These are phyloP conservation scores for Fraxinus albicans DNA, from an alignment of 305 asterid genomes.

Conservation along the genomic window DNA sequence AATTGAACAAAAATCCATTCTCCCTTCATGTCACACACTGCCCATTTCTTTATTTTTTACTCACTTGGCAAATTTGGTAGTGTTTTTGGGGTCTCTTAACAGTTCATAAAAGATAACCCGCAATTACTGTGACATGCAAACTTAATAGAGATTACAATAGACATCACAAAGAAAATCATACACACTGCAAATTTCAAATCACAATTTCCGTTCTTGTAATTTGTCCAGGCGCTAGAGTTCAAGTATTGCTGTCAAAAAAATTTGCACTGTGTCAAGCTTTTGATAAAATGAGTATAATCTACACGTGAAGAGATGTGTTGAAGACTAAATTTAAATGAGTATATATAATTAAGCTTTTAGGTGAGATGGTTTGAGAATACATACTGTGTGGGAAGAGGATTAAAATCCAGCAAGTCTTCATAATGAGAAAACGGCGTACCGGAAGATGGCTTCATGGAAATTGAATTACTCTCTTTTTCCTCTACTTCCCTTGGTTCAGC, in stretches of 20 bases:
- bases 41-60: slow-evolving; percentile 21
- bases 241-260: background rate
- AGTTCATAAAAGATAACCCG: slow-evolving; percentile 6
- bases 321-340: background rate
- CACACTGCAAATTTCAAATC: background rate
- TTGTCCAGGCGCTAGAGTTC: background rate
- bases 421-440: slow-evolving; percentile 20
- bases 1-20: slow-evolving; percentile 15
- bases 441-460: slow-evolving; percentile 13
- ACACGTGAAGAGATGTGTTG: background rate
- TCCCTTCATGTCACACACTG: slow-evolving; percentile 18
- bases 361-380: background rate
- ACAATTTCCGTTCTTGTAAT: background rate
- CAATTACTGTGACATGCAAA: background rate
- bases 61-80: slow-evolving; percentile 14
- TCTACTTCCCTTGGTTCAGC: slow-evolving; percentile 35
- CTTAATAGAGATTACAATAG: slow-evolving; percentile 3
- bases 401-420: background rate
- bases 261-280: background rate
- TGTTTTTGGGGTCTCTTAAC: background rate
- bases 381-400: background rate
- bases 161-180: slow-evolving; percentile 9
- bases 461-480: slow-evolving; percentile 24
- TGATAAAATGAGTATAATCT: background rate
- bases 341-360: background rate